Evolutionary conservation across 768 basidiomycete species (phyloP), one percentile per base, ranked within the genome.

Genomic region (Calocera viscosa): DNA sequence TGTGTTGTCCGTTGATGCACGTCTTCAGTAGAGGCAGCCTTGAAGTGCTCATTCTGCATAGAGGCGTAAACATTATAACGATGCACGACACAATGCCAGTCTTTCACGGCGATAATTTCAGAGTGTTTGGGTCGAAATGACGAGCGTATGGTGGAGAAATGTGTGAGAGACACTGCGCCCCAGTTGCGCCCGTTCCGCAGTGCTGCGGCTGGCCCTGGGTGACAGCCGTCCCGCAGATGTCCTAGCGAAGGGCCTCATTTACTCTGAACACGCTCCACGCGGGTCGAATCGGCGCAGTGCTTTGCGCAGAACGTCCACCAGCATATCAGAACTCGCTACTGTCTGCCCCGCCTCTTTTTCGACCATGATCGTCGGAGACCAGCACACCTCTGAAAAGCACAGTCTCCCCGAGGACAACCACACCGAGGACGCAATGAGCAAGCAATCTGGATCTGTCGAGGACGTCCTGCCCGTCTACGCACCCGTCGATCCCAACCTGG

Each of bases 171-270:
- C 53, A 60, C 30, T 60, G 53, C 53, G 24, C 5, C 3, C 16
- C 14, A 26, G 53, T 60, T 60, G 53, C 24, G 30, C 53, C 53
- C 53, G 53, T 32, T 60, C 14, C 53, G 53, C 53, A 60, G 53
- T 26, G 53, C 43, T 47, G 43, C 43, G 53, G 53, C 16, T 32
- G 12, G 49, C 24, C 49, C 8, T 8, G 24, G 49, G 14, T n/a
- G 30, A 28, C 30, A 60, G 26, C 26, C 43, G 43, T 47, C 43
- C 43, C 43, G 24, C 43, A 47, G 5, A 7, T 19, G 19, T 3
- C 43, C 43, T 22, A 10, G 24, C 26, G 5, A 5, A 47, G 14
- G 53, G 5, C 53, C 5, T 32, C 22, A 11, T 16, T 60, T 32
- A 28, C 53, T 60, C 22, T n/a, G 14, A 28, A 30, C 53, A 60